Percentiles rank a stretch among this genome's conserved stretches.
Conservation (phyloP, 108 stramenopile species). For the Hondaea fermentalgiana region DNA sequence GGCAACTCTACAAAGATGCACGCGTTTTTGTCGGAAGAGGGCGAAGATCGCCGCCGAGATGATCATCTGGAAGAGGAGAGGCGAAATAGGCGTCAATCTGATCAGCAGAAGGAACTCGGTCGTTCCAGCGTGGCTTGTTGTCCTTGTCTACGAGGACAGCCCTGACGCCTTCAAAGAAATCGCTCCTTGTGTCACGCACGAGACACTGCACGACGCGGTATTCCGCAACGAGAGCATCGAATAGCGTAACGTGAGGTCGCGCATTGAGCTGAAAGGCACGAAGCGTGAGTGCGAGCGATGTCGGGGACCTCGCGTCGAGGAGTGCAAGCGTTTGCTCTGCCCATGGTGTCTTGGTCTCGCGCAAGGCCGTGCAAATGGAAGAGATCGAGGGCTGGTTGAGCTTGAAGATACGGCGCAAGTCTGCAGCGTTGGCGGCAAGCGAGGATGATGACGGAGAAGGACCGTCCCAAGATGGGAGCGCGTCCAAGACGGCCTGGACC, state of each 20-base stretch:
- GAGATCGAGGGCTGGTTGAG: too few relatives aligned
- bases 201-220: constrained; percentile 61
- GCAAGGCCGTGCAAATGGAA: background rate
- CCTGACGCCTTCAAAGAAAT: constrained; percentile 93
- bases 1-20: too few relatives aligned
- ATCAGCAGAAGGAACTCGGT: background rate
- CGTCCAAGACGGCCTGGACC: constrained; percentile 21
- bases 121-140: constrained; percentile 66
- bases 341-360: constrained; percentile 39
- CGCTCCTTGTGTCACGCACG: constrained; percentile 27
- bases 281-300: constrained; percentile 61
- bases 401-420: too few relatives aligned
- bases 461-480: background rate
- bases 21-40: background rate
- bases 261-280: constrained; percentile 51
- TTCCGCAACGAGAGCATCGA: constrained; percentile 66
- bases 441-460: too few relatives aligned
- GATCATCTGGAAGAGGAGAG: background rate
- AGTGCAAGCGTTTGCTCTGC: constrained; percentile 47
- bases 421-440: too few relatives aligned
- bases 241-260: constrained; percentile 28
- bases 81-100: constrained; percentile 8
- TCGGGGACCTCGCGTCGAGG: constrained; percentile 63
- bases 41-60: background rate
- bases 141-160: constrained; percentile 84